Conservation (phyloP, 768 basidiomycete species). For the Mycena floridula region DNA sequence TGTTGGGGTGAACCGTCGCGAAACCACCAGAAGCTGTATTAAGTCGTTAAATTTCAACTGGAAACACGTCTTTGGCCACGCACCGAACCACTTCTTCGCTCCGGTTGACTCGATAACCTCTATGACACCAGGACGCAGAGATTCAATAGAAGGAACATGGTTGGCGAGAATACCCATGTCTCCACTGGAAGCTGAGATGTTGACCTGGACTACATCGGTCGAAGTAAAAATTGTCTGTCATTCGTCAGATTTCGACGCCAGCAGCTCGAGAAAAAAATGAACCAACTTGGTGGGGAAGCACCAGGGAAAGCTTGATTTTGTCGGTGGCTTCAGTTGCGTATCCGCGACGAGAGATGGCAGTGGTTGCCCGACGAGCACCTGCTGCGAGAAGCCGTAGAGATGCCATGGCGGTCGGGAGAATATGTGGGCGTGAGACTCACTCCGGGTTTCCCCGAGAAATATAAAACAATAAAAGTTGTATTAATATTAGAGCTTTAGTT, state of each 20-base stretch:
- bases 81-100: slow-evolving; percentile 97
- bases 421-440: too few relatives aligned
- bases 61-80: slow-evolving; percentile 20
- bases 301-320: slow-evolving; percentile 89
- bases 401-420: slow-evolving; percentile 48
- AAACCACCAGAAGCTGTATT: slow-evolving; percentile 87
- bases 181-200: slow-evolving; percentile 87
- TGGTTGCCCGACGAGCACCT: slow-evolving; percentile 54
- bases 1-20: slow-evolving; percentile 96
- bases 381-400: slow-evolving; percentile 66
- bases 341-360: slow-evolving; percentile 57
- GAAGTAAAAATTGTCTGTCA: slow-evolving; percentile 64
- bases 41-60: slow-evolving; percentile 3
- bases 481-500: too few relatives aligned
- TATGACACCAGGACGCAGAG: slow-evolving; percentile 88
- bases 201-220: slow-evolving; percentile 91
- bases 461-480: too few relatives aligned
- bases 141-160: slow-evolving; percentile 96
- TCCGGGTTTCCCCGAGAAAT: too few relatives aligned
- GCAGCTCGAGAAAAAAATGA: too few relatives aligned
- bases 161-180: slow-evolving; percentile 99
- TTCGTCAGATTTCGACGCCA: neutral
- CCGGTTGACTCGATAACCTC: slow-evolving; percentile 85
- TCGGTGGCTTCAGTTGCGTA: slow-evolving; percentile 91
- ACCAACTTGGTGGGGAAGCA: slow-evolving; percentile 91